These are phyloP conservation scores for Aspergillus hancockii DNA, from an alignment of 495 filamentous ascomycete genomes.

Conservation along the genomic window DNA sequence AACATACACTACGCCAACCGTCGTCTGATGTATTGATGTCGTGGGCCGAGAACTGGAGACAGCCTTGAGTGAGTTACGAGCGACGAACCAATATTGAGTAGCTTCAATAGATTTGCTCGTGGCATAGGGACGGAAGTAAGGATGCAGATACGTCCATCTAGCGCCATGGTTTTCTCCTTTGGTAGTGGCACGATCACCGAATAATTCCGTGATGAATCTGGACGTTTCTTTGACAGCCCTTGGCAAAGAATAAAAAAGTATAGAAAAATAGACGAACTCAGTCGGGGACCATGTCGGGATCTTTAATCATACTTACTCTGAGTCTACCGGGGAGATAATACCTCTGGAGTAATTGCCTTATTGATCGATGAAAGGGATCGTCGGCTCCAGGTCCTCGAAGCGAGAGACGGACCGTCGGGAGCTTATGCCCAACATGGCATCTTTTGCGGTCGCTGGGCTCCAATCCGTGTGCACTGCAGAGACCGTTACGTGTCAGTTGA, in stretches of 20 bases:
- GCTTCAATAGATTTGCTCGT: background rate
- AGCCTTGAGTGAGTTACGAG: background rate
- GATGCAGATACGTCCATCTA: too few relatives aligned
- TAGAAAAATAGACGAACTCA: too few relatives aligned
- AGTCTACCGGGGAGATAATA: too few relatives aligned
- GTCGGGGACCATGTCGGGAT: too few relatives aligned
- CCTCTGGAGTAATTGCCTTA: too few relatives aligned
- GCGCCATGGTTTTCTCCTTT: too few relatives aligned
- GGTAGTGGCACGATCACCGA: background rate
- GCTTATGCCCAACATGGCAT: background rate
- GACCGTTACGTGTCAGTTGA: conserved; percentile 3
- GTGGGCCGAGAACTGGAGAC: background rate
- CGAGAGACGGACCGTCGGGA: background rate
- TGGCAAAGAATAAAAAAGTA: too few relatives aligned
- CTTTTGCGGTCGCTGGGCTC: background rate
- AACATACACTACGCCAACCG: background rate
- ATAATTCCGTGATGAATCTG: too few relatives aligned
- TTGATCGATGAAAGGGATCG: background rate
- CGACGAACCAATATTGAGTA: background rate
- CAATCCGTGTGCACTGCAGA: background rate
- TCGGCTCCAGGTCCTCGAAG: background rate
- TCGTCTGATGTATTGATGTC: background rate
- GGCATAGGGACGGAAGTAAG: too few relatives aligned
- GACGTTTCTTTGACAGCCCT: too few relatives aligned
- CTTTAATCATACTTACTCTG: too few relatives aligned